Percentiles rank a stretch among this genome's conserved stretches.
These are phyloP conservation scores for baker's yeast (Saccharomyces cerevisiae) DNA, from an alignment of 805 yeast species.

Conservation along the genomic window DNA sequence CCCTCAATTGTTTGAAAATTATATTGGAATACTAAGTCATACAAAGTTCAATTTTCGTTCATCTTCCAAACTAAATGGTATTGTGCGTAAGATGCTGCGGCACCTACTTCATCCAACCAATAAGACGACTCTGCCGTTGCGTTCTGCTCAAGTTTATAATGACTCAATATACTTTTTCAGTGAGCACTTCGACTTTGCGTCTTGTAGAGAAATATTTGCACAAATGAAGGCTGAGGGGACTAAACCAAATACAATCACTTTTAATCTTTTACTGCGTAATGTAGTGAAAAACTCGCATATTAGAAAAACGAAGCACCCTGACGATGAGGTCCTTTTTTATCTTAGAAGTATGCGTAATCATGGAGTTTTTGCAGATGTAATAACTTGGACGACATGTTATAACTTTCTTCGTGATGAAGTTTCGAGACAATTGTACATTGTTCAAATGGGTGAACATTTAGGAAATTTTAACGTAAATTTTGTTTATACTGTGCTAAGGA, in stretches of 20 bases:
- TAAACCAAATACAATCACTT: conserved; percentile 33
- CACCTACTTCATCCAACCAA: conserved; percentile 36
- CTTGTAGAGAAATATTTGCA: conserved; percentile 33
- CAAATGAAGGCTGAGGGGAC: conserved; percentile 34
- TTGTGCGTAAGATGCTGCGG: conserved; percentile 32
- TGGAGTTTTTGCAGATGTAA: conserved; percentile 27
- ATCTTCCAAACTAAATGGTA: conserved; percentile 33
- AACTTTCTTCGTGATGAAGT: conserved; percentile 28
- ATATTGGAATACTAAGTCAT: conserved; percentile 33
- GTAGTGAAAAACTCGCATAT: conserved; percentile 24
- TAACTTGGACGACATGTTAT: conserved; percentile 34
- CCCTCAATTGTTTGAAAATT: conserved; percentile 24
- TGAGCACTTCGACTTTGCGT: conserved; percentile 32
- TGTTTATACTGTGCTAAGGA: conserved; percentile 21
- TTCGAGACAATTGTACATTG: conserved; percentile 28
- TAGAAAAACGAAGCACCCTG: conserved; percentile 22
- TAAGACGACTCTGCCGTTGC: conserved; percentile 24
- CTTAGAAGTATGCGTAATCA: conserved; percentile 28
- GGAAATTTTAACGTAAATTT: conserved; percentile 9
- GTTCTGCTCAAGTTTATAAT: conserved; percentile 31
- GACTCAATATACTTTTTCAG: conserved; percentile 35
- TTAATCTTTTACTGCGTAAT: conserved; percentile 32
- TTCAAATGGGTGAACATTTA: conserved; percentile 19
- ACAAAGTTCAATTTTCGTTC: conserved; percentile 30
- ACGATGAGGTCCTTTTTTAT: conserved; percentile 23